These are phyloP conservation scores for Barnettozyma wickerhamii DNA, from an alignment of 805 yeast genomes.

Conservation along the genomic window DNA sequence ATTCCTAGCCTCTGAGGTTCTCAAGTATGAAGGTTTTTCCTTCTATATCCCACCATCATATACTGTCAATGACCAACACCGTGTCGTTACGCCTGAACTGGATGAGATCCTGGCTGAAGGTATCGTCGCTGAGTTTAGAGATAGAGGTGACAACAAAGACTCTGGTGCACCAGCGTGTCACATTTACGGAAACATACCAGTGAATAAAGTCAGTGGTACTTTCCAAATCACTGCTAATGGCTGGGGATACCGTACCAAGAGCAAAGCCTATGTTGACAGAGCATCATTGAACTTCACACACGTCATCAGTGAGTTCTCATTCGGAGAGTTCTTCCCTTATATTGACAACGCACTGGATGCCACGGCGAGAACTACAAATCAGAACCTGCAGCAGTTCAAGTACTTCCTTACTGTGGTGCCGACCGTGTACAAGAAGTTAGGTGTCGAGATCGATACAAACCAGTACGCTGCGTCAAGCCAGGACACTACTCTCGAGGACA, in stretches of 20 bases:
- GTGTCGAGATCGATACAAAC: slow-evolving; percentile 70
- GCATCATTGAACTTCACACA: slow-evolving; percentile 76
- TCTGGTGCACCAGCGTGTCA: slow-evolving; percentile 77
- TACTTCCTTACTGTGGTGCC: slow-evolving; percentile 83
- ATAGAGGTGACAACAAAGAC: slow-evolving; percentile 32
- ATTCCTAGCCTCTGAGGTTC: slow-evolving; percentile 69
- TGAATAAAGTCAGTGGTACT: slow-evolving; percentile 81
- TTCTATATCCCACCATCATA: slow-evolving; percentile 52
- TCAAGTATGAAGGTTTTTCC: slow-evolving; percentile 62
- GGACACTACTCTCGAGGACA: slow-evolving; percentile 27
- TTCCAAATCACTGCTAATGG: slow-evolving; percentile 82
- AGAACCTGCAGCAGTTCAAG: slow-evolving; percentile 46
- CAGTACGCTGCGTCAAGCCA: slow-evolving; percentile 74
- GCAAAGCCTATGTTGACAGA: slow-evolving; percentile 38
- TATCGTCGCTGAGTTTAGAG: slow-evolving; percentile 59
- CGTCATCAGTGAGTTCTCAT: slow-evolving; percentile 79
- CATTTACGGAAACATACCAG: slow-evolving; percentile 76
- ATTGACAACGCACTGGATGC: slow-evolving; percentile 84
- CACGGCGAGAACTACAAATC: slow-evolving; percentile 54
- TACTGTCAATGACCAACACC: slow-evolving; percentile 40
- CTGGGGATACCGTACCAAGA: slow-evolving; percentile 46
- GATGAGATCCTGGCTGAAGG: slow-evolving; percentile 65
- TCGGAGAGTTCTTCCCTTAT: slow-evolving; percentile 85
- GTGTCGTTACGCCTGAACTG: slow-evolving; percentile 54
- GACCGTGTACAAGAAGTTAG: slow-evolving; percentile 66